Base-by-base conservation (phyloP, 2,329 filamentous ascomycete genomes). In the Colletotrichum navitas region DNA sequence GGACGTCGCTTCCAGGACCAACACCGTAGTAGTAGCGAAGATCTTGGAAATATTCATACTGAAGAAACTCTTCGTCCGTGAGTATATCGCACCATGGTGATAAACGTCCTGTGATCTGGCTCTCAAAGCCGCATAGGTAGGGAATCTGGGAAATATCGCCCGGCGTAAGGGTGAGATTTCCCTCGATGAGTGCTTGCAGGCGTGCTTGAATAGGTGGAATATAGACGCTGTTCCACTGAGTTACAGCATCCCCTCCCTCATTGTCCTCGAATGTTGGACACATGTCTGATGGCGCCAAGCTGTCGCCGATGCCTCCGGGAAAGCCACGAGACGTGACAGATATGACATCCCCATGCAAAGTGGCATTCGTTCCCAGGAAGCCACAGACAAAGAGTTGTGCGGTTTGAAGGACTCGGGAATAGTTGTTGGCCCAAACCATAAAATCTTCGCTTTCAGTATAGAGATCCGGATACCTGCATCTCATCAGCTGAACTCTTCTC, bases 101-200 rank as follows among this genome's bases (percentile, higher is more conserved):
- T 5, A 88, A 78, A 2, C 80, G 81, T 1, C 91, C 90, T 0
- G 84, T 89, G 74, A 93, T 92, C 75, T 93, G 91, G 3, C 87
- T 89, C 76, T 93, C 91, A 71, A 91, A 93, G 5, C 90, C 91
- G 75, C 91, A 93, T n/a, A 92, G 83, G 75, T 93, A 92, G 0
- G 90, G 90, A 61, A 93, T 89, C 55, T 86, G 85, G 10, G 81
- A 82, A 52, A 90, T 81, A 68, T 92, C 89, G 1, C 79, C 80
- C 41, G 85, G 80, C 0, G 83, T 85, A 43, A 92, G 83, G 1
- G 85, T 85, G 43, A 92, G 84, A 49, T 85, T 82, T 1, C 90
- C 89, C 0, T 79, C 75, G 41, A 91, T 84, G 43, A 88, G 77
- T 7, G 79, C 71, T 74, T 91, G 88, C 58, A 92, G 80, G 4